Evolutionary conservation across 2,329 filamentous ascomycete genomes (phyloP), one percentile per base, ranked within the genome.

Genomic region (Fusarium sarcochroum): DNA sequence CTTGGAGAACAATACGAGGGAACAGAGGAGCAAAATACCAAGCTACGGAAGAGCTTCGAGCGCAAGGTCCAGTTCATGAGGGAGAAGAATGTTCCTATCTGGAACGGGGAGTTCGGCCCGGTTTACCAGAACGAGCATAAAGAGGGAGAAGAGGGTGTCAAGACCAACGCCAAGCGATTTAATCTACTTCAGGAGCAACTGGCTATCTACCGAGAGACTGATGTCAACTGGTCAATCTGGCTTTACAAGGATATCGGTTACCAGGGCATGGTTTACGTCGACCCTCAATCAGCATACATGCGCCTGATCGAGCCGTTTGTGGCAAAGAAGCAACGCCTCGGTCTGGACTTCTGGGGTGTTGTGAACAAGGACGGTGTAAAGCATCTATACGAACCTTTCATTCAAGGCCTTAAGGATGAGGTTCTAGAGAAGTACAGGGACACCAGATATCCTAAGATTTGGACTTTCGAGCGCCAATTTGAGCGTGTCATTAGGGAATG

Each of bases 221-320:
- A 61, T 1, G 83, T 73, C 75, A 83, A 82, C 45, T 90, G 87
- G 88, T 84, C 79, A 15, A 90, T 90, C 70, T 88, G 86, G 86
- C 75, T 86, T 0, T 88, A 87, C 75, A 88, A 88, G 72, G 85
- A 88, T 59, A 83, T 88, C 38, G 85, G 86, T 0, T 80, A 85
- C 44, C 85, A 87, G 73, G 86, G 85, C 7, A 87, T 88, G 85
- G 78, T 86, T 0, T 83, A 85, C 62, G 78, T 83, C 1, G 78
- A 79, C 34, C 82, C 83, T 0, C 74, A 82, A 13, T 83, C 80
- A 9, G 68, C 79, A 3, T 88, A 86, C 76, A 86, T 87, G 74
- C 79, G 79, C 21, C 81, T 83, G 4, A 81, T 89, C 41, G 71
- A 79, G 18, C 80, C 83, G 0, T 87, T 89, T 54, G 73, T 89